Conservation (phyloP, 129 eudicot species). For the Apium graveolens region DNA sequence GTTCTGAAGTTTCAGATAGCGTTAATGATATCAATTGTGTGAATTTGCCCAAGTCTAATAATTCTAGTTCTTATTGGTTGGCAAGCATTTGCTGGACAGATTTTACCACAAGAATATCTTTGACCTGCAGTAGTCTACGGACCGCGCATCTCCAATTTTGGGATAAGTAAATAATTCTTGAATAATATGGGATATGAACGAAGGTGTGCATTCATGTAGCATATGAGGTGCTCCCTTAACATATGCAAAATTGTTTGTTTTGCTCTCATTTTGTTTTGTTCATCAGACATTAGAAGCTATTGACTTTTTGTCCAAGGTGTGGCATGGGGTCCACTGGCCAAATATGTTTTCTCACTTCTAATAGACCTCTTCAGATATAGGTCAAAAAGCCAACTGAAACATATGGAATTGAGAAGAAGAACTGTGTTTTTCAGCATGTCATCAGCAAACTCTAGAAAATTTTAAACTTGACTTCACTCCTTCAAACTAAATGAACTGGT, state of each 20-base stretch:
- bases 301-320: conserved; percentile 92
- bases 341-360: conserved; percentile 76
- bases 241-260: conserved; percentile 14
- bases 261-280: conserved; percentile 48
- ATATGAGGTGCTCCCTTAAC: neutral
- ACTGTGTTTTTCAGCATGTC: conserved; percentile 73
- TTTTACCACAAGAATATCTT: conserved; percentile 86
- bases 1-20: too few relatives aligned
- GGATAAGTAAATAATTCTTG: conserved; percentile 95
- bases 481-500: neutral
- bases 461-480: conserved; percentile 42
- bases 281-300: conserved; percentile 85
- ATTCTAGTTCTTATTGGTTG: too few relatives aligned
- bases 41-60: too few relatives aligned
- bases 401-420: conserved; percentile 56
- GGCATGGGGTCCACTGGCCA: conserved; percentile 84
- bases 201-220: conserved; percentile 36
- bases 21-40: too few relatives aligned
- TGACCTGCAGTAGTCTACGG: conserved; percentile 86
- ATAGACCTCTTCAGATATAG: conserved; percentile 73
- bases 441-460: conserved; percentile 52
- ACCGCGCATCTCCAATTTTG: conserved; percentile 68
- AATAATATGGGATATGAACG: conserved; percentile 85
- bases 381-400: conserved; percentile 62
- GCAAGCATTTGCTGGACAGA: conserved; percentile 17